phyloP scores from a whole-genome alignment of 2,329 filamentous ascomycete genomes.

The Curvularia eragrostidis region DNA sequence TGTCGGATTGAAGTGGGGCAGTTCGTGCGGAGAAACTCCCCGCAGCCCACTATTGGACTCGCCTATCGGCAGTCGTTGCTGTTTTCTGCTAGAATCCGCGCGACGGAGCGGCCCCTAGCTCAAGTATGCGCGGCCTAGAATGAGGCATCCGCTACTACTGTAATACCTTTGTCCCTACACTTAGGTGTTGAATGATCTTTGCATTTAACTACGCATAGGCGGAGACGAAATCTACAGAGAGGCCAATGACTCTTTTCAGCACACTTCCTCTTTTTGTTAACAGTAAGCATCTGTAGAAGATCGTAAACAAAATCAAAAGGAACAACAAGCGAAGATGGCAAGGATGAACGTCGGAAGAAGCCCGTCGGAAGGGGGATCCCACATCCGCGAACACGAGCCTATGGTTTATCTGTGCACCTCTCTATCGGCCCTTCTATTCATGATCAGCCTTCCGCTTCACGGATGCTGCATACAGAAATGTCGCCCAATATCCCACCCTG shows the following conservation, averaged over 20 bases:
- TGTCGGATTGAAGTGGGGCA: not conserved
- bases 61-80: not conserved
- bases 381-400: not conserved
- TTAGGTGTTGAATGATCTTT: not conserved
- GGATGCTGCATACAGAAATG: not conserved
- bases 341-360: not conserved
- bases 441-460: not conserved
- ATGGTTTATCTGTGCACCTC: not conserved
- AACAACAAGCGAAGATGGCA: not conserved
- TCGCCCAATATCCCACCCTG: not conserved
- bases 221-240: not conserved
- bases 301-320: not conserved
- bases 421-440: not conserved
- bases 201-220: not conserved
- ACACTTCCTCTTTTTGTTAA: not conserved
- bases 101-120: not conserved
- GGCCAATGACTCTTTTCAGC: not conserved
- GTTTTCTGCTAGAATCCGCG: not conserved
- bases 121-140: not conserved
- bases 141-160: not conserved
- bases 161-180: not conserved
- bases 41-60: no score
- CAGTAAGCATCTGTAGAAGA: no score
- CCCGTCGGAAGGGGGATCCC: not conserved
- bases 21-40: not conserved